These are phyloP conservation scores for Aspergillus steynii DNA, from an alignment of 495 filamentous ascomycete species.

Conservation along the genomic window DNA sequence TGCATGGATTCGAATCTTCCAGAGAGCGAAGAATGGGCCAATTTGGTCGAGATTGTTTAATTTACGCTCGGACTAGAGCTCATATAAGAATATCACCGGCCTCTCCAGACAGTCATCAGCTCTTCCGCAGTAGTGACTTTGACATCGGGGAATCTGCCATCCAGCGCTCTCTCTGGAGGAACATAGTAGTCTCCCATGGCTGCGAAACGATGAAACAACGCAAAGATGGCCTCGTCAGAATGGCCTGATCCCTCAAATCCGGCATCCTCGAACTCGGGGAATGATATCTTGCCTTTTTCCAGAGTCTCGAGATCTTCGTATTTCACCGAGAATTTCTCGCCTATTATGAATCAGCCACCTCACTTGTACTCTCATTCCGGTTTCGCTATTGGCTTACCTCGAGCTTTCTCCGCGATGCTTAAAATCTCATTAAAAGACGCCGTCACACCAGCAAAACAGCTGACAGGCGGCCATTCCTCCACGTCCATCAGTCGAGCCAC, in stretches of 20 bases:
- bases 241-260: background rate
- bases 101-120: slow-evolving; percentile 4
- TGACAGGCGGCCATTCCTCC: slow-evolving; percentile 30
- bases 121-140: slow-evolving; percentile 7
- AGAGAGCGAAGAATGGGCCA: too few relatives aligned
- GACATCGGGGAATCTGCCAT: slow-evolving; percentile 3
- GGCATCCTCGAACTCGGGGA: slow-evolving; percentile 5
- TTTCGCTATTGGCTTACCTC: slow-evolving; percentile 10
- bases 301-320: slow-evolving; percentile 40
- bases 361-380: background rate
- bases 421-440: slow-evolving; percentile 36
- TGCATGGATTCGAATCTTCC: background rate
- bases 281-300: slow-evolving; percentile 24
- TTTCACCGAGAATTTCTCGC: slow-evolving; percentile 37
- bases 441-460: slow-evolving; percentile 30
- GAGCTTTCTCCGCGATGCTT: slow-evolving; percentile 32
- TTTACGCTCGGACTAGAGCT: background rate
- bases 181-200: slow-evolving; percentile 4
- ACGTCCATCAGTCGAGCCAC: slow-evolving; percentile 35
- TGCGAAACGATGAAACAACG: background rate
- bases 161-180: slow-evolving; percentile 1
- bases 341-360: background rate
- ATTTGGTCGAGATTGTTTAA: too few relatives aligned
- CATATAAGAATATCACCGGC: background rate
- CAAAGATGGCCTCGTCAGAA: slow-evolving; percentile 6